Evolutionary conservation across 169 alveolate genomes (phyloP), one percentile per base, ranked within the genome.

Genomic region (Eimeria acervulina): DNA sequence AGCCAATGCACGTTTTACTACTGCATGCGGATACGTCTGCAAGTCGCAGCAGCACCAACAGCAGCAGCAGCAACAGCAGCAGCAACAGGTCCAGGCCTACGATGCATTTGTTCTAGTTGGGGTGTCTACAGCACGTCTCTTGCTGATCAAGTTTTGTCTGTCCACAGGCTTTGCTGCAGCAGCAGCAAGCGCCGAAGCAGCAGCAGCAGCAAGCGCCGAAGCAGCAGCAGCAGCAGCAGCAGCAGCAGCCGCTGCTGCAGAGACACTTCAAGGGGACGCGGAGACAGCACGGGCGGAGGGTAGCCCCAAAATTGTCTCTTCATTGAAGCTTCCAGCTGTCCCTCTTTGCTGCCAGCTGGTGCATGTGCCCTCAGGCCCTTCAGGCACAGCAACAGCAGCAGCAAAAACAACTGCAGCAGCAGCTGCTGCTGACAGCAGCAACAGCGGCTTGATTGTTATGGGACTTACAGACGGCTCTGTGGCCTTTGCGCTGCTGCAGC

Each of bases 391-490:
- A 51, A 17, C 59, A 51, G 15, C 63, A 40, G 38, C 66, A 42
- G 40, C 89, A 1, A 15, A 47, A 36, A 63, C 89, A 42, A 2
- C 89, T 17, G 61, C 59, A 36, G 38, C 89, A 78, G 89, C 55
- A 40, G 89, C 89, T 38, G 63, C 66, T 38, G 89, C n/a, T 47
- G 59, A 17, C 15, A 17, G 59, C 59, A 1, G 59, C 7, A 17
- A 51, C 59, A 51, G 15, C 21, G 59, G 89, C 55, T 40, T 78
- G 66, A 55, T 78, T 78, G 89, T 78, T 13, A 21, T 78, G 52
- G 89, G 89, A 12, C 89, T 40, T n/a, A 78, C 89, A 21, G 89
- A 78, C 33, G 89, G 89, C 63, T 78, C 66, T 78, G 66, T 40
- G 19, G 89, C 89, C 21, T 78, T 26, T 42, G 89, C 61, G 63